Conservation (phyloP, 2,329 filamentous ascomycete genomes). For the Graphilbum fragrans region DNA sequence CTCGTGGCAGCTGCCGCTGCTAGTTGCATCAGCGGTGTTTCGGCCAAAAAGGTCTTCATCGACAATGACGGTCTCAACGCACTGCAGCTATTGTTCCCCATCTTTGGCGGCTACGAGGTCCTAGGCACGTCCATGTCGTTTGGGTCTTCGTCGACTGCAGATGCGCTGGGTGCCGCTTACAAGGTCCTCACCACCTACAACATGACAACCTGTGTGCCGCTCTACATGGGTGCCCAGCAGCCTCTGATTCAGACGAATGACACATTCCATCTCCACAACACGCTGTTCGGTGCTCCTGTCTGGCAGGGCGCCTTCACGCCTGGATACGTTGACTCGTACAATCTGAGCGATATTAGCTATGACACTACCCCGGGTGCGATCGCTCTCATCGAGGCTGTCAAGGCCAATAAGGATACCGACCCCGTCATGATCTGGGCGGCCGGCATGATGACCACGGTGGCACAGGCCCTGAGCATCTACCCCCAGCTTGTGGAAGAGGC, state of each 20-base stretch:
- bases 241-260: slow-evolving; percentile 5
- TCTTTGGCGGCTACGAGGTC: slow-evolving; percentile 5
- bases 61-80: slow-evolving; percentile 5
- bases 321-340: slow-evolving; percentile 1
- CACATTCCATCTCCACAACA: slow-evolving; percentile 5
- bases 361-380: not conserved
- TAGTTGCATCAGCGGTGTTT: too few relatives aligned
- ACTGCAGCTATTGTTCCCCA: slow-evolving; percentile 1
- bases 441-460: slow-evolving; percentile 6
- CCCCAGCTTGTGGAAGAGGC: slow-evolving; percentile 3
- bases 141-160: slow-evolving; percentile 2
- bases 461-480: slow-evolving; percentile 4
- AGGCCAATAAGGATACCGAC: slow-evolving; percentile 2
- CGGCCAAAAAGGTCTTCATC: slow-evolving; percentile 5
- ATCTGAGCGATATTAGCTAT: slow-evolving; percentile 3
- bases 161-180: slow-evolving; percentile 1
- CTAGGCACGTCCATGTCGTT: slow-evolving; percentile 5
- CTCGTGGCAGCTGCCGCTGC: too few relatives aligned
- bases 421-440: slow-evolving; percentile 7
- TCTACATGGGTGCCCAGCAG: slow-evolving; percentile 6
- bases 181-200: slow-evolving; percentile 2
- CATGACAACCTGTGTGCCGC: slow-evolving; percentile 3
- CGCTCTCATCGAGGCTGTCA: slow-evolving; percentile 2
- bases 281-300: slow-evolving; percentile 5
- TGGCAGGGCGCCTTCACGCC: slow-evolving; percentile 4